Evolutionary conservation across 768 basidiomycete genomes (phyloP), one percentile per base, ranked within the genome.

Genomic region (Phylloporus rhodoxanthus): DNA sequence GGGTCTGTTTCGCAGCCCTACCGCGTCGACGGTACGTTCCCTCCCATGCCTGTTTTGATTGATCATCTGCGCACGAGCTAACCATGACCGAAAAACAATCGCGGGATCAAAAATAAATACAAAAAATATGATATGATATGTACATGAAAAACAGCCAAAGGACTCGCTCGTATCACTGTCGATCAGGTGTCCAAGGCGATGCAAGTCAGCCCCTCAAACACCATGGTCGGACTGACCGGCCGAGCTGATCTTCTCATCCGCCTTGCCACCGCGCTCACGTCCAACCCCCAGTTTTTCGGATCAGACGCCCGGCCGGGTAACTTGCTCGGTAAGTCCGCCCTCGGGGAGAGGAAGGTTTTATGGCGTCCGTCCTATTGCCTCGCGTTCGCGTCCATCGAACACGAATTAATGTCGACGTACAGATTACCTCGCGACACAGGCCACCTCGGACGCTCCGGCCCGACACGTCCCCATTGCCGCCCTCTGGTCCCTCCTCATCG

Each of bases 191-290:
- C 82, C 5, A 56, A 70, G 32, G 85, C 81, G 2, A 83, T 98
- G 77, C 95, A 97, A 68, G 92, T 92, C 23, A 75, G 67, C 43
- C 70, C 77, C 1, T 53, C 73, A 0, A 98, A 98, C 63, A 86
- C 89, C 0, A 88, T 98, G 82, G 82, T 89, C 15, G 95, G 93
- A 6, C 75, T 97, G 17, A 84, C 91, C 53, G 95, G 95, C 2
- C 84, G 95, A 29, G 75, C 91, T 0, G 74, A 79, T 0, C 77
- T 98, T 4, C 77, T 98, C 15, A 72, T 76, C 57, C 84, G 81
- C 53, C 81, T 97, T 37, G 78, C 80, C 39, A 70, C 72, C 29
- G 93, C 93, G 0, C 78, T 98, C 50, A 72, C 74, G 20, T 66
- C 75, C 3, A 80, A 75, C 56, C 74, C 85, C 1, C 61, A 79